phyloP scores from a whole-genome alignment of 2,329 filamentous ascomycete species.

The Nemania bipapillata region DNA sequence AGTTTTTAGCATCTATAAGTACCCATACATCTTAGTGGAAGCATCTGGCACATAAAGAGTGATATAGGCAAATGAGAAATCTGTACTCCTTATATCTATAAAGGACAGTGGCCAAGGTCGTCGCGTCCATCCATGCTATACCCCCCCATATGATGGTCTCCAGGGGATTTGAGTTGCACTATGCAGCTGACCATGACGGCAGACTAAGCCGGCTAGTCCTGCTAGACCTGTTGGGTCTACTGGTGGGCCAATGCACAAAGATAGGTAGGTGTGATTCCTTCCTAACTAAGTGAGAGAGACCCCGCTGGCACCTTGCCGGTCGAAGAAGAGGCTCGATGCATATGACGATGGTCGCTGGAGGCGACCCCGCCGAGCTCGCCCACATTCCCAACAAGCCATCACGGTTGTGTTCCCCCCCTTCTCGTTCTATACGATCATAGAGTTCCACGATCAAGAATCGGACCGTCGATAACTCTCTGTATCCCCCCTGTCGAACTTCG shows the following conservation, averaged over 20 bases:
- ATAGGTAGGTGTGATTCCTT: slow-evolving; percentile 7
- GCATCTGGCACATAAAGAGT: not conserved
- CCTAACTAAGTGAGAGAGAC: slow-evolving; percentile 12
- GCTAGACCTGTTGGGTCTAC: not conserved
- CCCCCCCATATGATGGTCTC: not conserved
- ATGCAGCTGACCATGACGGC: slow-evolving; percentile 5
- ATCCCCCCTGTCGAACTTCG: not conserved
- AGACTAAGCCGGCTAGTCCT: not conserved
- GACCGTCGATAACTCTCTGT: not conserved
- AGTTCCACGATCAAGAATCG: not conserved
- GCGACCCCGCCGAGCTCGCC: slow-evolving; percentile 24
- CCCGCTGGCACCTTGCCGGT: slow-evolving; percentile 17
- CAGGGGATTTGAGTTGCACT: not conserved
- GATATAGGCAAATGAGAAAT: not conserved
- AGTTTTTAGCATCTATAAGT: not conserved
- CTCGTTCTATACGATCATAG: not conserved
- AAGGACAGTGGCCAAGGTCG: not conserved
- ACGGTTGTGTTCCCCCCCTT: slow-evolving; percentile 1
- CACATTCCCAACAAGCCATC: slow-evolving; percentile 20
- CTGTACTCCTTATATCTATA: not conserved
- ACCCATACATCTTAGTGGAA: not conserved
- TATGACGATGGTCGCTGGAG: slow-evolving; percentile 28
- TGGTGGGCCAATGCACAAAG: slow-evolving; percentile 24
- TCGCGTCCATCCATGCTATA: not conserved
- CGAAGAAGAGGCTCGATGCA: not conserved